Percentiles rank a stretch among this genome's conserved stretches.
These are phyloP conservation scores for Metarhizium robertsii DNA, from an alignment of 2,329 filamentous ascomycete species.

Conservation along the genomic window DNA sequence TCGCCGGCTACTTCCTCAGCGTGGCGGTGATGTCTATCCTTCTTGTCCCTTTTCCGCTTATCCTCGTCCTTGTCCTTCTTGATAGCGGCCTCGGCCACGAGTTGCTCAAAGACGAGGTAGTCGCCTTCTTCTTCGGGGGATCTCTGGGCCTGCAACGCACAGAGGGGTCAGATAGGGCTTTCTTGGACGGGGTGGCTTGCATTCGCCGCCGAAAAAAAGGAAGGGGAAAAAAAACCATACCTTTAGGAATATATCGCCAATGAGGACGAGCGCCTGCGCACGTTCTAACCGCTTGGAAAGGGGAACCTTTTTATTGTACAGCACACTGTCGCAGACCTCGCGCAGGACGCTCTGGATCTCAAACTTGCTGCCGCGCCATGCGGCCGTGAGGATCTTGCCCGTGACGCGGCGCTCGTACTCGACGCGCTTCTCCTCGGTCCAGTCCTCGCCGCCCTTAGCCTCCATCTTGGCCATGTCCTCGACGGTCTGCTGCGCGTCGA, in stretches of 20 bases:
- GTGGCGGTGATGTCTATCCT: conserved; percentile 28
- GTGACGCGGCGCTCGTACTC: conserved; percentile 95
- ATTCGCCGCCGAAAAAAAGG: too few species aligned
- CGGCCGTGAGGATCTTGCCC: conserved; percentile 93
- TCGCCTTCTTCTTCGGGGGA: conserved; percentile 95
- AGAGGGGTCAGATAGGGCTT: not conserved
- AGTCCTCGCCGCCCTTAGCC: conserved; percentile 89
- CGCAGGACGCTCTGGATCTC: conserved; percentile 94
- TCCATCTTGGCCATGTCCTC: conserved; percentile 98
- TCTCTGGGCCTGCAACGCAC: conserved; percentile 59
- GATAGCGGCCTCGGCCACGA: conserved; percentile 90
- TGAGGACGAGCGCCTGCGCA: conserved; percentile 78
- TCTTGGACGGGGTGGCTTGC: conserved; percentile 1
- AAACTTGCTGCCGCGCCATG: conserved; percentile 93
- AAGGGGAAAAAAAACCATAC: conserved; percentile 38
- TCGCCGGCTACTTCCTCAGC: conserved; percentile 17
- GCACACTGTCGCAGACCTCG: conserved; percentile 84
- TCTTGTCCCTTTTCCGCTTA: conserved; percentile 48
- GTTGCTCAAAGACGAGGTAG: conserved; percentile 96
- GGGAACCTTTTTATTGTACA: conserved; percentile 70
- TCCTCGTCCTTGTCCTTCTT: conserved; percentile 89
- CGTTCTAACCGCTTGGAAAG: conserved; percentile 82
- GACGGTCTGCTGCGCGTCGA: conserved; percentile 96
- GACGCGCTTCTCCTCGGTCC: conserved; percentile 94
- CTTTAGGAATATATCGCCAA: conserved; percentile 83